phyloP scores from a whole-genome alignment of 179 eudicot genomes.

The Amaranthus tricolor region DNA sequence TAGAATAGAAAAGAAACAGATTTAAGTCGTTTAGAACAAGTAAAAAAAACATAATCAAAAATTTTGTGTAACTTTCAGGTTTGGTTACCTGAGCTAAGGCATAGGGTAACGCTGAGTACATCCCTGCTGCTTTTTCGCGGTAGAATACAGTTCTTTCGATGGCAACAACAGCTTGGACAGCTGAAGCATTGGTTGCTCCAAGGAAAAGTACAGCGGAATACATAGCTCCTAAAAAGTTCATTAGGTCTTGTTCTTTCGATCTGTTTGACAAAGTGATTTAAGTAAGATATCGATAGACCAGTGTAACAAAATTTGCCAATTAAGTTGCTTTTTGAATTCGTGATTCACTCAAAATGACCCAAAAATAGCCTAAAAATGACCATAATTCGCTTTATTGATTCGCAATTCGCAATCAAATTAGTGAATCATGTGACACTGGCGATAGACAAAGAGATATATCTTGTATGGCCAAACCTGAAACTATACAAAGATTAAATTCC shows the following conservation, averaged over 20 bases:
- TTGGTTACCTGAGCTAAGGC: constrained; percentile 71
- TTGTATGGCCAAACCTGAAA: neutral
- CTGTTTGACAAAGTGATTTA: constrained; percentile 34
- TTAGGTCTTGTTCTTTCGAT: constrained; percentile 51
- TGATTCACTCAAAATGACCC: neutral
- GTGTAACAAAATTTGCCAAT: neutral
- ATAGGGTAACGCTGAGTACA: constrained; percentile 73
- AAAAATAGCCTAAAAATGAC: neutral
- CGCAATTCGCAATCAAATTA: neutral
- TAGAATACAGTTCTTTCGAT: constrained; percentile 77
- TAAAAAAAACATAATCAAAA: neutral
- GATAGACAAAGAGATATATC: neutral
- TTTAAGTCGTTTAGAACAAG: no score
- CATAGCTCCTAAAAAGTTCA: constrained; percentile 66
- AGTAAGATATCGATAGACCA: neutral
- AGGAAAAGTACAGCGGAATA: constrained; percentile 77
- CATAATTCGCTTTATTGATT: no score
- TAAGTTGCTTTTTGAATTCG: no score
- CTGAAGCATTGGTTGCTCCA: constrained; percentile 62
- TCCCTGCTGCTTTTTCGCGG: constrained; percentile 84
- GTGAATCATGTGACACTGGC: neutral
- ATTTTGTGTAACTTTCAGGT: neutral
- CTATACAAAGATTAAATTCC: neutral
- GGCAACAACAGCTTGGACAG: constrained; percentile 64
- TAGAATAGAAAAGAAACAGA: neutral